A percentile compares a stretch with the other conserved stretches of the same genome.
These are phyloP conservation scores for Babesia microti DNA, from an alignment of 169 alveolate species.

Conservation along the genomic window DNA sequence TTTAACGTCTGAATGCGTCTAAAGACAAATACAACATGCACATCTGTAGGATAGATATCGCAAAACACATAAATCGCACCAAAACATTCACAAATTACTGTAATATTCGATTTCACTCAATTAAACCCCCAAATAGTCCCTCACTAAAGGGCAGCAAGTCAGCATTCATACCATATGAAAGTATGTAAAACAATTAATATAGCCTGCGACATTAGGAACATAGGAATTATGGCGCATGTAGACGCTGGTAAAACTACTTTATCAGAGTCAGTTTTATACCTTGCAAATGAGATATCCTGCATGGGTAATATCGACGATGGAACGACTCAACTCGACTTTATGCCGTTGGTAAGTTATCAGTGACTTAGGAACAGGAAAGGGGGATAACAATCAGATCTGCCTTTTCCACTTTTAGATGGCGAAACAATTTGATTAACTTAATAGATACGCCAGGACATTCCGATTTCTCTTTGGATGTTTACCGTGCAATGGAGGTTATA, in stretches of 20 bases:
- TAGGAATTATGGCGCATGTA: constrained; percentile 81
- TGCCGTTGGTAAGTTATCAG: not conserved
- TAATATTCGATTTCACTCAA: too few relatives aligned
- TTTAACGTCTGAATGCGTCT: too few relatives aligned
- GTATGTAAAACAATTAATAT: not conserved
- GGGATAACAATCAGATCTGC: constrained; percentile 85
- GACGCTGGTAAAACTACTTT: constrained; percentile 78
- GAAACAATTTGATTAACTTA: constrained; percentile 54
- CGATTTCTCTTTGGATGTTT: constrained; percentile 82
- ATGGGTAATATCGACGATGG: constrained; percentile 73
- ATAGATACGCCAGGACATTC: constrained; percentile 87
- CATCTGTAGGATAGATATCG: too few relatives aligned
- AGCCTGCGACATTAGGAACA: constrained; percentile 6
- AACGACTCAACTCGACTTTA: constrained; percentile 61
- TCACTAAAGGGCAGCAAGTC: too few relatives aligned
- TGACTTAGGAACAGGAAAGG: constrained; percentile 65
- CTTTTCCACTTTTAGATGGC: constrained; percentile 77
- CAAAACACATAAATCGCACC: too few relatives aligned
- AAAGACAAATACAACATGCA: too few relatives aligned
- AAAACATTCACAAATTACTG: too few relatives aligned
- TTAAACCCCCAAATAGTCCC: too few relatives aligned
- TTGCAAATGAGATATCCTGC: constrained; percentile 56
- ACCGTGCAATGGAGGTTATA: constrained; percentile 68
- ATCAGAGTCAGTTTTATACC: constrained; percentile 70
- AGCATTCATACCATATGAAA: too few relatives aligned